These are phyloP conservation scores for Barnettozyma vustinii DNA, from an alignment of 805 yeast genomes.

Conservation along the genomic window DNA sequence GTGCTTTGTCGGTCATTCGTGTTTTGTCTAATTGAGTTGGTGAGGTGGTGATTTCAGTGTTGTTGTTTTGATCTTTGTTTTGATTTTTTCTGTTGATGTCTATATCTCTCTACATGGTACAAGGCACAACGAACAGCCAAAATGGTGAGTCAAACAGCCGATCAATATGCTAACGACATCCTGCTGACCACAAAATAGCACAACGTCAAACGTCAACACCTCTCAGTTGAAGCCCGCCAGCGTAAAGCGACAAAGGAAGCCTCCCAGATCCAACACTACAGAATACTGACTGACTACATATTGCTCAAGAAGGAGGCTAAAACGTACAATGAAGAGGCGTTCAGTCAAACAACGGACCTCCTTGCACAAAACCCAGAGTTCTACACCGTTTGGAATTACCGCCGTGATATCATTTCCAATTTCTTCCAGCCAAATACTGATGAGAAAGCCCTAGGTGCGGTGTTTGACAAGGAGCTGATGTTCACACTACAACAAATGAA, in stretches of 20 bases:
- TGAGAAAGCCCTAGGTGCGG: conserved; percentile 22
- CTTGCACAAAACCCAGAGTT: conserved; percentile 75
- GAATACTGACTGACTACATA: conserved; percentile 37
- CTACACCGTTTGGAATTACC: conserved; percentile 84
- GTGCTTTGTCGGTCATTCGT: conserved; percentile 53
- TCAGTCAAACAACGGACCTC: conserved; percentile 51
- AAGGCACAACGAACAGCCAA: neutral
- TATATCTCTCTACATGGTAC: neutral
- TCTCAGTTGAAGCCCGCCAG: conserved; percentile 49
- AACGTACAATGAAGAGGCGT: conserved; percentile 32
- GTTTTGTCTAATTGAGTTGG: conserved; percentile 28
- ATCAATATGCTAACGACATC: neutral
- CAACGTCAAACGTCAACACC: conserved; percentile 57
- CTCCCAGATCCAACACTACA: conserved; percentile 52
- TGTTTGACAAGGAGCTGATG: conserved; percentile 51
- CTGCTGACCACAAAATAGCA: conserved; percentile 38
- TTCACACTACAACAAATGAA: conserved; percentile 56
- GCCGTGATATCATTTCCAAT: conserved; percentile 59
- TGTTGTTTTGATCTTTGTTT: conserved; percentile 31
- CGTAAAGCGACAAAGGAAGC: conserved; percentile 54
- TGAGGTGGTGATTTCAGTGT: conserved; percentile 41
- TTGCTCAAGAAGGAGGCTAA: conserved; percentile 31
- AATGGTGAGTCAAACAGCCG: neutral
- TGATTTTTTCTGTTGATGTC: conserved; percentile 5
- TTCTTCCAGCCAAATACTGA: conserved; percentile 14